Conservation (phyloP, 805 yeast genomes). For the Jamesozyma lodderae region DNA sequence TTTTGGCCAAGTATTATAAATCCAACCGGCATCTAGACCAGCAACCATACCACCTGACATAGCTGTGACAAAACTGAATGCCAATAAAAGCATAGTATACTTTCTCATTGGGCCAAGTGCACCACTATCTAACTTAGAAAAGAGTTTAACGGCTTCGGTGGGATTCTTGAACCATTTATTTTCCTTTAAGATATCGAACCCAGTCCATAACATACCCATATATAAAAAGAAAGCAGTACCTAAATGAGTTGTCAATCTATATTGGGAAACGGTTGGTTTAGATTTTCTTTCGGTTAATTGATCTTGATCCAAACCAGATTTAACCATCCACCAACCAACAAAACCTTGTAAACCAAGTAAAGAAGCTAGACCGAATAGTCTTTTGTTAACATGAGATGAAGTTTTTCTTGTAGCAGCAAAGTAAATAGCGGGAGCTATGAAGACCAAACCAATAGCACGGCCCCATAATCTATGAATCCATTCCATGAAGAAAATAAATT, state of each 20-base stretch:
- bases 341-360: conserved; percentile 89
- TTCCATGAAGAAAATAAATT: conserved; percentile 92
- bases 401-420: conserved; percentile 61
- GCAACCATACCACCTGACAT: conserved; percentile 98
- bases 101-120: conserved; percentile 49
- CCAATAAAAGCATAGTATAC: conserved; percentile 47
- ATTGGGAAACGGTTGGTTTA: conserved; percentile 96
- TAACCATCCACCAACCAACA: conserved; percentile 99
- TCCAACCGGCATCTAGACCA: conserved; percentile 94
- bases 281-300: conserved; percentile 70
- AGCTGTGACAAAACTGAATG: conserved; percentile 76
- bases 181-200: conserved; percentile 73
- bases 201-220: conserved; percentile 85
- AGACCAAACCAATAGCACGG: conserved; percentile 75
- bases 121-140: conserved; percentile 55
- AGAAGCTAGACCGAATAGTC: conserved; percentile 63
- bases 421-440: conserved; percentile 78
- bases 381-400: conserved; percentile 54
- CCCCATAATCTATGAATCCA: conserved; percentile 96
- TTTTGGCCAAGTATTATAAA: conserved; percentile 91
- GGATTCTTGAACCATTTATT: conserved; percentile 61
- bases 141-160: conserved; percentile 40
- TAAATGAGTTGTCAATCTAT: conserved; percentile 85
- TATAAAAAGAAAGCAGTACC: conserved; percentile 88
- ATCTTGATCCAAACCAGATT: conserved; percentile 81